phyloP scores from a whole-genome alignment of 345 rosid species.

The Conringia planisiliqua region DNA sequence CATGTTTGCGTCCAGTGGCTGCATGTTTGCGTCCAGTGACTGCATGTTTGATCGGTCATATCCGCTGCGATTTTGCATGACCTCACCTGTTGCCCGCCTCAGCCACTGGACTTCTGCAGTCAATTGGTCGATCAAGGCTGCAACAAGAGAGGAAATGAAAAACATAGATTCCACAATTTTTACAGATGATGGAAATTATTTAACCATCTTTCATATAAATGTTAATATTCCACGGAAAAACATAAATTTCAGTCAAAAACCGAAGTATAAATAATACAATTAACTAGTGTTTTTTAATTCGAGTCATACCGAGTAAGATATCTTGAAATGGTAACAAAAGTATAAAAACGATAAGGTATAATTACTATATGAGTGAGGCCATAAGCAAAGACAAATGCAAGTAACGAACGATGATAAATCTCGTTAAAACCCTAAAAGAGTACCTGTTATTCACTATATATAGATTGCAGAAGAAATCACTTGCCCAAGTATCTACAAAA shows the following conservation, averaged over 20 bases:
- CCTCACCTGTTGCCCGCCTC: conserved; percentile 48
- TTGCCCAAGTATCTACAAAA: background rate
- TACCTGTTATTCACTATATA: background rate
- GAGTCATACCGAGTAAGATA: background rate
- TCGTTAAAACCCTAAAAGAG: background rate
- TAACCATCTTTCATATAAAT: too few species aligned
- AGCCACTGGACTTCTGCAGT: conserved; percentile 58
- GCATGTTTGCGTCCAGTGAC: background rate
- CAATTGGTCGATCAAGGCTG: conserved; percentile 64
- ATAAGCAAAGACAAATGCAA: background rate
- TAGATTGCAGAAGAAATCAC: background rate
- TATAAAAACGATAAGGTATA: background rate
- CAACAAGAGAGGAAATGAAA: background rate
- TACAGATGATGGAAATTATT: background rate
- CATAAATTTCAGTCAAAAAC: too few species aligned
- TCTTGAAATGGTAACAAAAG: background rate
- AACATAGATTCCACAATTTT: background rate
- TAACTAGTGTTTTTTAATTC: background rate
- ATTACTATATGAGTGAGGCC: background rate
- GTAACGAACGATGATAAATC: background rate
- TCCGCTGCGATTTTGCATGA: background rate
- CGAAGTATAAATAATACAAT: too few species aligned
- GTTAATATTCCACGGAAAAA: too few species aligned
- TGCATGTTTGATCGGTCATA: background rate
- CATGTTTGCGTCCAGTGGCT: background rate